phyloP scores from a whole-genome alignment of 441 rosid species.

The Geranium incanum region DNA sequence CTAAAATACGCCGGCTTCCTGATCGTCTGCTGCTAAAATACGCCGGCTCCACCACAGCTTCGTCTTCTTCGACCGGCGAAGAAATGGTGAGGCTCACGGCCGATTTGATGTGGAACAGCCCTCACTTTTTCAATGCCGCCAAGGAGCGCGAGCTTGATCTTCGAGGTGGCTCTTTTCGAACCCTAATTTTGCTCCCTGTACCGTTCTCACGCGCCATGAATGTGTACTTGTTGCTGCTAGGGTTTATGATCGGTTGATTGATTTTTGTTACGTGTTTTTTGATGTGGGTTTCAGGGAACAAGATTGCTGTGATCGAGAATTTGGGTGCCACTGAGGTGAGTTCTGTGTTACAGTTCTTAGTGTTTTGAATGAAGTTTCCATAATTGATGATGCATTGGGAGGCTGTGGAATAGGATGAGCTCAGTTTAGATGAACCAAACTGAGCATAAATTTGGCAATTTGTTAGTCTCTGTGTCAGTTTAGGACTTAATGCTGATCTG shows the following conservation, averaged over 20 bases:
- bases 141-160: conserved; percentile 53
- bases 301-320: conserved; percentile 92
- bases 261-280: not conserved
- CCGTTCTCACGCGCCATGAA: not conserved
- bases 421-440: not conserved
- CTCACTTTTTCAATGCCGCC: conserved; percentile 27
- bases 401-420: not conserved
- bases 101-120: conserved; percentile 29
- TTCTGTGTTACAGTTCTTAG: not conserved
- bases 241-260: not conserved
- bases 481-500: too few relatives aligned
- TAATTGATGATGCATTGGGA: not conserved
- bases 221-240: not conserved
- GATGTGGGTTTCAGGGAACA: conserved; percentile 47
- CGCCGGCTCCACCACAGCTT: not conserved
- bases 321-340: conserved; percentile 94
- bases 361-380: not conserved
- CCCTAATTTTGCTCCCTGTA: conserved; percentile 6
- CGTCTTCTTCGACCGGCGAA: not conserved
- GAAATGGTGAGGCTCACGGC: conserved; percentile 22
- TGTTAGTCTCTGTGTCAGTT: not conserved
- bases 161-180: conserved; percentile 44
- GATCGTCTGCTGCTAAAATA: not conserved
- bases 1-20: not conserved
- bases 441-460: too few relatives aligned